Conservation (phyloP, 2,329 filamentous ascomycete species). For the Colletotrichum kahawae region DNA sequence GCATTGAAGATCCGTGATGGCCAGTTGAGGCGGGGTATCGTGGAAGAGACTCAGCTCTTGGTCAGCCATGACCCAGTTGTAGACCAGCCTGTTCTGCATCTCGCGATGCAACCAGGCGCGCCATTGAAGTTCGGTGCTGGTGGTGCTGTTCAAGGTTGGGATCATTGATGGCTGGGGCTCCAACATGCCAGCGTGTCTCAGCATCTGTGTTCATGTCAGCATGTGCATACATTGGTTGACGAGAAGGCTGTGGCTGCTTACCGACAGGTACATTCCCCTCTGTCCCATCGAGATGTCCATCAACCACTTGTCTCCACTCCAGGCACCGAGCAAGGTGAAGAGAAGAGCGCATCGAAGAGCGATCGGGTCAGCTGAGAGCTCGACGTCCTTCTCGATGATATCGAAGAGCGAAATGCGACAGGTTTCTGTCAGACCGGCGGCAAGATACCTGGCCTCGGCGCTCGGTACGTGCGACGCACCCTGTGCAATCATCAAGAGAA, state of each 20-base stretch:
- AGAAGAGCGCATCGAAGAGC: slow-evolving; percentile 70
- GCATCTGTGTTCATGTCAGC: slow-evolving; percentile 52
- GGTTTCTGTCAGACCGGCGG: slow-evolving; percentile 71
- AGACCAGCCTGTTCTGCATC: slow-evolving; percentile 69
- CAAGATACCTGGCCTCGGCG: slow-evolving; percentile 68
- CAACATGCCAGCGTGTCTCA: slow-evolving; percentile 71
- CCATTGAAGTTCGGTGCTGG: slow-evolving; percentile 59
- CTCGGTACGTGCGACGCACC: slow-evolving; percentile 71
- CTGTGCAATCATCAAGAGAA: slow-evolving; percentile 75
- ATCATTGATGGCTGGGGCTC: slow-evolving; percentile 54
- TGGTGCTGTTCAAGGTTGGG: slow-evolving; percentile 46
- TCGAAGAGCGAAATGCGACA: slow-evolving; percentile 76
- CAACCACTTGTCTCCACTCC: slow-evolving; percentile 79
- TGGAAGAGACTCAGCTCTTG: slow-evolving; percentile 73
- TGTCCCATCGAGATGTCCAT: slow-evolving; percentile 81
- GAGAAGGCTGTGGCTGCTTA: slow-evolving; percentile 35
- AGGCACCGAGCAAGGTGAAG: slow-evolving; percentile 71
- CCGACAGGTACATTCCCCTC: slow-evolving; percentile 73
- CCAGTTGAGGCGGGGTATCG: slow-evolving; percentile 66
- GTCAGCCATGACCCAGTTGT: slow-evolving; percentile 78
- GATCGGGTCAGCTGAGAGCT: slow-evolving; percentile 68
- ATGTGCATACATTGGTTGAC: neutral
- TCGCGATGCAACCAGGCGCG: slow-evolving; percentile 70
- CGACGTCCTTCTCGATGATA: slow-evolving; percentile 73
- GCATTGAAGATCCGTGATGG: slow-evolving; percentile 67